Conservation (phyloP, 208 protist species). For the Acanthamoeba culbertsoni region DNA sequence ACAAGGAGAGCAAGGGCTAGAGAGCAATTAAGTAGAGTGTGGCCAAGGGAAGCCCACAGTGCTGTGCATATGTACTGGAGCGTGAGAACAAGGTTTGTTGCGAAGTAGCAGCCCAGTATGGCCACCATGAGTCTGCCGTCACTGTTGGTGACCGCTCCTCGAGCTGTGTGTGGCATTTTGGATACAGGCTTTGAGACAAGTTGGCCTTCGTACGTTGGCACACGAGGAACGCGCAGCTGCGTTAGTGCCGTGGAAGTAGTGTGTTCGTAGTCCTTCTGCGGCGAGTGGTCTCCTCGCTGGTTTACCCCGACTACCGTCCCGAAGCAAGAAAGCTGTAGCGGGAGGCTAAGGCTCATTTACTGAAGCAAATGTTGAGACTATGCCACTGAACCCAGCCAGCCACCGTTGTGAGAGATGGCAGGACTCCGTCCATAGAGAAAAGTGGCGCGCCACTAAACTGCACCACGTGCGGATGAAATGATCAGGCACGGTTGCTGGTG, state of each 20-base stretch:
- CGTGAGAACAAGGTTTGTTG: background rate
- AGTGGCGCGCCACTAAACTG: too few relatives aligned
- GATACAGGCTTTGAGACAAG: too few relatives aligned
- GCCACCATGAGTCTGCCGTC: background rate
- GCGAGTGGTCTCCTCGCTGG: background rate
- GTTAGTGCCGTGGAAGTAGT: background rate
- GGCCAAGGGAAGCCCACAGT: background rate
- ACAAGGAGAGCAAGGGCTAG: background rate
- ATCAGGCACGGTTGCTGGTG: too few relatives aligned
- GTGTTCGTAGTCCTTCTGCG: background rate
- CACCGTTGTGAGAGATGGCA: too few relatives aligned
- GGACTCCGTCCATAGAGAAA: too few relatives aligned
- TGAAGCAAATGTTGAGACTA: background rate
- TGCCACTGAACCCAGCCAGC: background rate
- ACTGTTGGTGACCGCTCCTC: too few relatives aligned
- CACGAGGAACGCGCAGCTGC: background rate
- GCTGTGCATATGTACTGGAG: background rate
- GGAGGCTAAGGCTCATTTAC: too few relatives aligned
- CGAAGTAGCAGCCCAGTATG: background rate
- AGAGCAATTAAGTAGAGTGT: background rate
- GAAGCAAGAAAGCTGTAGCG: background rate
- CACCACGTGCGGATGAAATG: too few relatives aligned
- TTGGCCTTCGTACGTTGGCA: too few relatives aligned
- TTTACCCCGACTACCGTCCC: background rate
- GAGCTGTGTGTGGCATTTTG: too few relatives aligned